Evolutionary conservation across 805 yeast species (phyloP).

Genomic region (Cyberlindnera petersonii): DNA sequence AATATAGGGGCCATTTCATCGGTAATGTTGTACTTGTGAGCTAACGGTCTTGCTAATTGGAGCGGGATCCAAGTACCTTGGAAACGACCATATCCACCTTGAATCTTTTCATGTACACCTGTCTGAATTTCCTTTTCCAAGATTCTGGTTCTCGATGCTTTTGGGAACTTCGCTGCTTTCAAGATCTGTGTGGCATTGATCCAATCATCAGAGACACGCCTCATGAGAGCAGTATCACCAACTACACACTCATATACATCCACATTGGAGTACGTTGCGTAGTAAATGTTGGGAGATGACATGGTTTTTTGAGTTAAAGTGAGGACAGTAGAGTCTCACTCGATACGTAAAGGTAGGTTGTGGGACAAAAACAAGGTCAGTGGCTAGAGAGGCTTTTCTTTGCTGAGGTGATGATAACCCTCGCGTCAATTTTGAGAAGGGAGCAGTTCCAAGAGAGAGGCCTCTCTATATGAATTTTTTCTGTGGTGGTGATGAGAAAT

Average conservation of each 20-base stretch:
- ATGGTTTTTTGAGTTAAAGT: not conserved
- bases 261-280: constrained; percentile 28
- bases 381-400: too few species aligned
- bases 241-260: constrained; percentile 30
- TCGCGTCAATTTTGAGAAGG: too few species aligned
- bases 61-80: constrained; percentile 88
- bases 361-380: too few species aligned
- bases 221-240: constrained; percentile 48
- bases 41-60: constrained; percentile 56
- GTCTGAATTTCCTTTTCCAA: constrained; percentile 71
- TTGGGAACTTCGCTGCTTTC: constrained; percentile 73
- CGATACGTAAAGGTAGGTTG: too few species aligned
- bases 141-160: constrained; percentile 73
- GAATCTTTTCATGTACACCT: constrained; percentile 69
- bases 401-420: too few species aligned
- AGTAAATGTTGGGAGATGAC: constrained; percentile 11
- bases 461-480: too few species aligned
- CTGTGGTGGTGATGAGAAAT: too few species aligned
- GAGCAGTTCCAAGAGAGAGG: too few species aligned
- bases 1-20: constrained; percentile 51
- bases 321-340: too few species aligned
- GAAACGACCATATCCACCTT: constrained; percentile 81
- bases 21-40: constrained; percentile 46
- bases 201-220: constrained; percentile 90
- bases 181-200: constrained; percentile 82